Percentiles rank a stretch among this genome's conserved stretches.
phyloP scores from a whole-genome alignment of 164 flowering plant genomes.

The Liriodendron chinense region DNA sequence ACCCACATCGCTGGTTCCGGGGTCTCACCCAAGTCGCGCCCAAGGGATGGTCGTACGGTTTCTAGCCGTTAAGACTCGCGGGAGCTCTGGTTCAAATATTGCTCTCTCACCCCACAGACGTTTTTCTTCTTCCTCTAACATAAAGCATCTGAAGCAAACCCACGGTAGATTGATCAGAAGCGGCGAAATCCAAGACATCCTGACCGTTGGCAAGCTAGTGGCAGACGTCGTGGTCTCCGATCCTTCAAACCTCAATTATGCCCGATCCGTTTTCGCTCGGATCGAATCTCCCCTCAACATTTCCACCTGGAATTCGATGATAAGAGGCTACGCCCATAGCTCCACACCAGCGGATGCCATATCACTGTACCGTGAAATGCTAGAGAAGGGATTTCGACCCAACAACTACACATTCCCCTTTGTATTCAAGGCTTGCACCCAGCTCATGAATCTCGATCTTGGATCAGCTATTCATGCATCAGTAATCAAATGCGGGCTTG shows the following conservation, averaged over 20 bases:
- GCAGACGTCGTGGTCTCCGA: slow-evolving; percentile 19
- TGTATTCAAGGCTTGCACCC: slow-evolving; percentile 26
- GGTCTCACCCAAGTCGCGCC: no score
- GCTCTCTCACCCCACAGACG: background rate
- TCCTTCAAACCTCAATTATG: slow-evolving; percentile 19
- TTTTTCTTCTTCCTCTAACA: slow-evolving; percentile 10
- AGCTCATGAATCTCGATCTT: slow-evolving; percentile 17
- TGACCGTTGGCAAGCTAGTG: slow-evolving; percentile 21
- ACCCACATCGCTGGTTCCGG: no score
- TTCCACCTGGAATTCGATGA: slow-evolving; percentile 34
- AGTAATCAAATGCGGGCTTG: slow-evolving; percentile 19
- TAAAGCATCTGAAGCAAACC: slow-evolving; percentile 19
- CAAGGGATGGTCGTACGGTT: no score
- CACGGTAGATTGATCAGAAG: slow-evolving; percentile 25
- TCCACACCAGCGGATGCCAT: slow-evolving; percentile 17
- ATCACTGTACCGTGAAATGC: slow-evolving; percentile 14
- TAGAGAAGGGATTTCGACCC: slow-evolving; percentile 16
- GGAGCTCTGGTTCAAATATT: slow-evolving; percentile 14
- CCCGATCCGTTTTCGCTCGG: slow-evolving; percentile 14
- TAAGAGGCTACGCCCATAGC: slow-evolving; percentile 28
- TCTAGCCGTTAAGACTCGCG: background rate
- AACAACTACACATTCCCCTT: slow-evolving; percentile 33
- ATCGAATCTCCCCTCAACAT: slow-evolving; percentile 18
- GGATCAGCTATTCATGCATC: slow-evolving; percentile 22
- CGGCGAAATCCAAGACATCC: slow-evolving; percentile 17